These are phyloP conservation scores for Stromatinia cepivora DNA, from an alignment of 2,329 filamentous ascomycete species.

Conservation along the genomic window DNA sequence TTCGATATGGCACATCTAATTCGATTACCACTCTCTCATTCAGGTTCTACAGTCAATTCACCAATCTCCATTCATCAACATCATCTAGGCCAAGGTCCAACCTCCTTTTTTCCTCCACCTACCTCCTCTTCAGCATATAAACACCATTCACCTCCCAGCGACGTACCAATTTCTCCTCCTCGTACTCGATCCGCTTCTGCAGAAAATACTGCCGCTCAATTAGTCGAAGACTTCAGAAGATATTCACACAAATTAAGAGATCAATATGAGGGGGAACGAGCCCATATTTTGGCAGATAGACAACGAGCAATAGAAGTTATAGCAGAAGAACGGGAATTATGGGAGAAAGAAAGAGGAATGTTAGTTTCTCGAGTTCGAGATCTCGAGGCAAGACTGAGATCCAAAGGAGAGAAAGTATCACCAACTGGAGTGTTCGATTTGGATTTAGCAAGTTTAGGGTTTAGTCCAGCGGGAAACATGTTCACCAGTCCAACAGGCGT, in stretches of 20 bases:
- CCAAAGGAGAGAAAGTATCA: slow-evolving; percentile 15
- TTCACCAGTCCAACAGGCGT: slow-evolving; percentile 8
- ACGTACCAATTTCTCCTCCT: slow-evolving; percentile 38
- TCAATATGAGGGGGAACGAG: slow-evolving; percentile 39
- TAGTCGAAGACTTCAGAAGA: slow-evolving; percentile 40
- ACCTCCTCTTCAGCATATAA: slow-evolving; percentile 15
- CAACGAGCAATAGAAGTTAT: slow-evolving; percentile 38
- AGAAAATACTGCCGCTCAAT: slow-evolving; percentile 32
- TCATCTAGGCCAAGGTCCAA: background rate
- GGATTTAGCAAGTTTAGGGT: slow-evolving; percentile 6
- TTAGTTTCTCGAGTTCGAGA: slow-evolving; percentile 36
- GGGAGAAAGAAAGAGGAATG: slow-evolving; percentile 38
- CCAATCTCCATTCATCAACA: slow-evolving; percentile 27
- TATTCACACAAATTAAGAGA: slow-evolving; percentile 38
- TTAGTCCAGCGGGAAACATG: slow-evolving; percentile 2
- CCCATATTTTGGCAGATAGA: slow-evolving; percentile 40
- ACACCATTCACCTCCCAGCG: slow-evolving; percentile 23
- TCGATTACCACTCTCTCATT: slow-evolving; percentile 23
- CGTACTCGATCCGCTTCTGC: slow-evolving; percentile 37
- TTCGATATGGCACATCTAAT: slow-evolving; percentile 26
- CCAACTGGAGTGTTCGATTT: slow-evolving; percentile 17
- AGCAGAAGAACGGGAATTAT: slow-evolving; percentile 40
- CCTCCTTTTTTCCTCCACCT: slow-evolving; percentile 3
- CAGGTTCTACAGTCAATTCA: slow-evolving; percentile 20
- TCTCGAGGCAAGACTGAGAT: slow-evolving; percentile 33